A percentile compares a stretch with the other conserved stretches of the same genome.
phyloP scores from a whole-genome alignment of 225 moss, liverwort and hornwort species.

The Pseudisothecium myosuroides region DNA sequence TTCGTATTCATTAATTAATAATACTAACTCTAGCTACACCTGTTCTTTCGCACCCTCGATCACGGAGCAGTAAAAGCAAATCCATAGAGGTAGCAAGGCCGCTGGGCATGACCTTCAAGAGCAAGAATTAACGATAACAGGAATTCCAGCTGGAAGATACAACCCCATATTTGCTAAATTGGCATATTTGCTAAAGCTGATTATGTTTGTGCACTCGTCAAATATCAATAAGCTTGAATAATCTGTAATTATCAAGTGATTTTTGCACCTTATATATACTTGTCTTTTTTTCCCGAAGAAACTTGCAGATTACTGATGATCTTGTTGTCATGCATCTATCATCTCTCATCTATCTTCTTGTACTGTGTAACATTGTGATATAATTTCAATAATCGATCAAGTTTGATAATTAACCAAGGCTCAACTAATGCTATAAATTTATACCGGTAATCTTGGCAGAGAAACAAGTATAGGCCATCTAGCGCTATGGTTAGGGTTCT shows the following conservation, averaged over 20 bases:
- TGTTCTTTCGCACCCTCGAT: too few species aligned
- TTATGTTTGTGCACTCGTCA: background rate
- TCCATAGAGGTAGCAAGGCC: background rate
- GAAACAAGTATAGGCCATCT: too few species aligned
- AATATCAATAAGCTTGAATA: background rate
- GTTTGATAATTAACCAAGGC: too few species aligned
- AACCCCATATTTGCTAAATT: background rate
- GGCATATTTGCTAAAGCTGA: background rate
- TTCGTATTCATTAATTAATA: too few species aligned
- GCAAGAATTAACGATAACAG: background rate
- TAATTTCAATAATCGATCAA: too few species aligned
- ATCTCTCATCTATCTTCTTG: too few species aligned
- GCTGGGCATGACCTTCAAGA: background rate
- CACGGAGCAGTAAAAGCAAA: background rate
- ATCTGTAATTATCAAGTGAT: background rate
- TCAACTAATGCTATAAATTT: too few species aligned
- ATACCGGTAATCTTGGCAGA: too few species aligned
- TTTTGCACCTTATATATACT: background rate
- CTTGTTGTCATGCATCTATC: too few species aligned
- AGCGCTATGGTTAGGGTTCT: too few species aligned
- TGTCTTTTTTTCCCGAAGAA: background rate
- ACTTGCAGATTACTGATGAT: background rate
- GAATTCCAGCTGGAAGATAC: background rate
- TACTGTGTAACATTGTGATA: too few species aligned
- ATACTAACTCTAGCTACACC: background rate